Evolutionary conservation across 2,329 filamentous ascomycete genomes (phyloP).

Genomic region (Tolypocladium paradoxum): DNA sequence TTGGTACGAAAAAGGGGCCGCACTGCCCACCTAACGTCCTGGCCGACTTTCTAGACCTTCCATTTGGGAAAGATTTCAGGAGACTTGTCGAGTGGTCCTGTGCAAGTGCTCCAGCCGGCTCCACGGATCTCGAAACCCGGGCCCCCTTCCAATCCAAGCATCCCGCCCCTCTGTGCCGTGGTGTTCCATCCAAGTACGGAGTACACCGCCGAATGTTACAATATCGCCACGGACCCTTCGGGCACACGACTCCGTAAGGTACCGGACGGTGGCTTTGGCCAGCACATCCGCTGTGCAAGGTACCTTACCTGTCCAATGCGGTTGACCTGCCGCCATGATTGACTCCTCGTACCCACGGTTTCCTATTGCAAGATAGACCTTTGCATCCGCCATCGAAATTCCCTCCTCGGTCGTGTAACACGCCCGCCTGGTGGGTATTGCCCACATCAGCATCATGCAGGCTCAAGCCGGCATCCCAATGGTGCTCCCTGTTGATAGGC

Average conservation of each 20-base stretch:
- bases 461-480: background rate
- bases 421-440: background rate
- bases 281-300: background rate
- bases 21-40: too few relatives aligned
- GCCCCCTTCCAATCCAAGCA: background rate
- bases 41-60: background rate
- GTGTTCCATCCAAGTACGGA: background rate
- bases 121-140: background rate
- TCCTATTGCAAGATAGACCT: background rate
- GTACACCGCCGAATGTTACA: too few relatives aligned
- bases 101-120: background rate
- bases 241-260: too few relatives aligned
- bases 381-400: background rate
- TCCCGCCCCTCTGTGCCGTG: background rate
- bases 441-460: background rate
- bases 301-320: background rate
- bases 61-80: background rate
- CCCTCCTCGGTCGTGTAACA: too few relatives aligned
- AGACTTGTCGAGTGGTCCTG: background rate
- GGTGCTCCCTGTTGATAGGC: too few relatives aligned
- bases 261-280: too few relatives aligned
- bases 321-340: background rate
- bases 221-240: too few relatives aligned
- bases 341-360: background rate
- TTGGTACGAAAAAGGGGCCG: background rate